These are phyloP conservation scores for Micractinium conductrix DNA, from an alignment of 139 green algal species.

Conservation along the genomic window DNA sequence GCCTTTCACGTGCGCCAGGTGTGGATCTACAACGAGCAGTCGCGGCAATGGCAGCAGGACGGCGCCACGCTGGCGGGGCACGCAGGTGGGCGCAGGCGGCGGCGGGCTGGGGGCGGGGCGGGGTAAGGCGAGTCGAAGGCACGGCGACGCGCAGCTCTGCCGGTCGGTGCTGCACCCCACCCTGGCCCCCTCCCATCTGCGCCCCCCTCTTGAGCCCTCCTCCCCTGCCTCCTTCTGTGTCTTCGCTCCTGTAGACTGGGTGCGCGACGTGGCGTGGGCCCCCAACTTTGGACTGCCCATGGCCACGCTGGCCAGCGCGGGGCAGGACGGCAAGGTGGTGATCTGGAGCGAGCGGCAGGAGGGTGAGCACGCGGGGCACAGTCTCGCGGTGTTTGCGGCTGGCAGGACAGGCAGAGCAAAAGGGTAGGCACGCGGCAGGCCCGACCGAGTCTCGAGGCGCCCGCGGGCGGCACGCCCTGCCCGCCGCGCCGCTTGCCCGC, in stretches of 20 bases:
- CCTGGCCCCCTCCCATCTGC: background rate
- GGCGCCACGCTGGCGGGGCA: conserved; percentile 75
- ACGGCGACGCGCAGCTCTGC: no score
- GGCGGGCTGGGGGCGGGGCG: background rate
- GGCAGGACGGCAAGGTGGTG: conserved; percentile 92
- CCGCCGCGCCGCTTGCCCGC: no score
- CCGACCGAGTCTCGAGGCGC: no score
- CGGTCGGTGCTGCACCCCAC: background rate
- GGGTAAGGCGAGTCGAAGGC: no score
- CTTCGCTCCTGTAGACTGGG: conserved; percentile 75
- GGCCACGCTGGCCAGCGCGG: conserved; percentile 89
- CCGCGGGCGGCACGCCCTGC: no score
- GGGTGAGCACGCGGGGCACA: background rate
- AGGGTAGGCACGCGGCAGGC: no score
- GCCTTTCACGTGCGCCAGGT: conserved; percentile 52
- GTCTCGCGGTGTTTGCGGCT: background rate
- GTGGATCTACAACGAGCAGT: conserved; percentile 64
- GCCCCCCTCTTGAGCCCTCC: background rate
- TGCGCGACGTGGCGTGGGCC: conserved; percentile 96
- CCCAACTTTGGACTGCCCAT: conserved; percentile 88
- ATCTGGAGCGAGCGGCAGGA: conserved; percentile 83
- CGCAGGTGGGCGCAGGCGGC: conserved; percentile 26
- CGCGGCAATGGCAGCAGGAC: conserved; percentile 78
- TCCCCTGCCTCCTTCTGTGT: background rate
- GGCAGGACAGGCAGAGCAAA: no score